These are phyloP conservation scores for Cryoendolithus antarcticus DNA, from an alignment of 2,329 filamentous ascomycete species.

Conservation along the genomic window DNA sequence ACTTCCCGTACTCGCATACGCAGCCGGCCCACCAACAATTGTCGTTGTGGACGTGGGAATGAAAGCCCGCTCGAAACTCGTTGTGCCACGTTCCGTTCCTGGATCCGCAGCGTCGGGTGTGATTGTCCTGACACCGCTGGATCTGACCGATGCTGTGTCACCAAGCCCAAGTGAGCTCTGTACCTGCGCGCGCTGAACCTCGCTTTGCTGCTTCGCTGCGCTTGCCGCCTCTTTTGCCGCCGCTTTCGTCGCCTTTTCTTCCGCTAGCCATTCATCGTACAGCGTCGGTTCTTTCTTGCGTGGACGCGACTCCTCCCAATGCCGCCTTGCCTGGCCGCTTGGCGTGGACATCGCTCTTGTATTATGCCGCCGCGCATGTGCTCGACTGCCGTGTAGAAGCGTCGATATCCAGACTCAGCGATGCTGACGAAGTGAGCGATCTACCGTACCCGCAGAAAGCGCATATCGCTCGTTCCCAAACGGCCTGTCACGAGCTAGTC, in stretches of 20 bases:
- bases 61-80: constrained; percentile 18
- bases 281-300: constrained; percentile 18
- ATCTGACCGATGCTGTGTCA: constrained; percentile 4
- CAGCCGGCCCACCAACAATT: constrained; percentile 11
- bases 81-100: constrained; percentile 15
- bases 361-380: not conserved
- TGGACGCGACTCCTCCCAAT: constrained; percentile 10
- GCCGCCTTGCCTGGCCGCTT: constrained; percentile 4
- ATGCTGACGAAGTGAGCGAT: too few relatives aligned
- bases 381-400: not conserved
- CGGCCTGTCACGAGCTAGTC: too few relatives aligned
- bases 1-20: not conserved
- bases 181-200: constrained; percentile 2
- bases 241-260: constrained; percentile 10
- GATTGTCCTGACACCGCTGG: constrained; percentile 5
- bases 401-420: too few relatives aligned
- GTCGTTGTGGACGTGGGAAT: constrained; percentile 17
- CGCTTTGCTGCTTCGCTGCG: constrained; percentile 1
- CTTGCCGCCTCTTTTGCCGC: constrained; percentile 1
- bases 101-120: constrained; percentile 4
- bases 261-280: constrained; percentile 21
- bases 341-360: not conserved
- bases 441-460: too few relatives aligned
- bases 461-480: too few relatives aligned
- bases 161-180: constrained; percentile 1